Percentiles rank a stretch among this genome's conserved stretches.
Conservation (phyloP, 2,329 filamentous ascomycete genomes). For the Cladosporium oxysporum region DNA sequence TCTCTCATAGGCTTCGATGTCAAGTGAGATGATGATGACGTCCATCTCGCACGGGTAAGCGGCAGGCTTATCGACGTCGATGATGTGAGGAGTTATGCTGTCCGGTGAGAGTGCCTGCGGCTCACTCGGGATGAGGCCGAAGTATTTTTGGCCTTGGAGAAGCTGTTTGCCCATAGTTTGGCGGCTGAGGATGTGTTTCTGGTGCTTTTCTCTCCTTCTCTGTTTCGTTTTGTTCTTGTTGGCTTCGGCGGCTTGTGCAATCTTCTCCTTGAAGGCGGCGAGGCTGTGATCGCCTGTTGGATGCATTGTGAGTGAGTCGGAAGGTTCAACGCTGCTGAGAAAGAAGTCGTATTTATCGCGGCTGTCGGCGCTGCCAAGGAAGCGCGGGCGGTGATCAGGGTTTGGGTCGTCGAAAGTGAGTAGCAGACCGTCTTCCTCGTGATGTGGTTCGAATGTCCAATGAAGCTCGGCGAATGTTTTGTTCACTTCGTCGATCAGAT, state of each 20-base stretch:
- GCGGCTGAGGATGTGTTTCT: slow-evolving; percentile 53
- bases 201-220: slow-evolving; percentile 41
- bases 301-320: background rate
- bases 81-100: slow-evolving; percentile 24
- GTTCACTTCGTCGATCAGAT: slow-evolving; percentile 68
- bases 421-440: slow-evolving; percentile 57
- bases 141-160: slow-evolving; percentile 66
- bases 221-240: slow-evolving; percentile 53
- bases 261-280: slow-evolving; percentile 55
- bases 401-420: slow-evolving; percentile 67
- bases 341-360: slow-evolving; percentile 47
- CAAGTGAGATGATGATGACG: slow-evolving; percentile 75
- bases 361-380: slow-evolving; percentile 60
- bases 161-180: slow-evolving; percentile 57
- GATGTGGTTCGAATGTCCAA: slow-evolving; percentile 60
- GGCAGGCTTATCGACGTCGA: slow-evolving; percentile 42
- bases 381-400: slow-evolving; percentile 65
- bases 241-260: slow-evolving; percentile 54
- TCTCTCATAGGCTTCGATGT: slow-evolving; percentile 79
- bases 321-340: slow-evolving; percentile 22
- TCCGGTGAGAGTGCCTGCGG: background rate
- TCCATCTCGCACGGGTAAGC: slow-evolving; percentile 53
- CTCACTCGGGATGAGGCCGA: slow-evolving; percentile 61
- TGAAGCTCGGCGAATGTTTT: slow-evolving; percentile 50
- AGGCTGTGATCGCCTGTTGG: slow-evolving; percentile 40